Evolutionary conservation across 495 filamentous ascomycete species (phyloP).

Genomic region (Elaphomyces granulatus): DNA sequence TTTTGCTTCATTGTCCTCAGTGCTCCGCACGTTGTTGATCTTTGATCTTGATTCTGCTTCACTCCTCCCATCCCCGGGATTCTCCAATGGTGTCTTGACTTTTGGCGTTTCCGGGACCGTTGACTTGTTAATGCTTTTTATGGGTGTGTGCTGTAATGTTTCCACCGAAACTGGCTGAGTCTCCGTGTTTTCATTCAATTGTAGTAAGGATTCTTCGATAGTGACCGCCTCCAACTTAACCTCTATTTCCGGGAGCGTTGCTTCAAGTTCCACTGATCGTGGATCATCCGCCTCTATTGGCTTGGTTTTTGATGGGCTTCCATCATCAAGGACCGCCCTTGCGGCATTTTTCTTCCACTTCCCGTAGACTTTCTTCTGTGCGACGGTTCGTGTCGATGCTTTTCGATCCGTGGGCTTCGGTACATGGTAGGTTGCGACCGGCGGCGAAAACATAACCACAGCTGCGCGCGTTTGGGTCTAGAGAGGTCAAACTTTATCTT

Average conservation of each 20-base stretch:
- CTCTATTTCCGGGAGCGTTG: constrained; percentile 16
- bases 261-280: background rate
- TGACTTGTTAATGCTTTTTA: background rate
- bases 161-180: background rate
- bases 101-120: background rate
- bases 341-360: constrained; percentile 29
- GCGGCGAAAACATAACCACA: background rate
- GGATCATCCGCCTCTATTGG: constrained; percentile 5
- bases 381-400: constrained; percentile 12
- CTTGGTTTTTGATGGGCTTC: constrained; percentile 16
- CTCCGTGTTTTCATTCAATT: too few relatives aligned
- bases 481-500: background rate
- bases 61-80: background rate
- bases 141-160: background rate
- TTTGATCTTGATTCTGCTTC: background rate
- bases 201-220: constrained; percentile 18
- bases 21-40: background rate
- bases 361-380: constrained; percentile 28
- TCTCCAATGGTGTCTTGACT: background rate
- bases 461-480: background rate
- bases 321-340: constrained; percentile 27
- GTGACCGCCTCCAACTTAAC: constrained; percentile 22
- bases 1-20: constrained; percentile 1
- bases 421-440: constrained; percentile 4
- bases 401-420: constrained; percentile 13